These are phyloP conservation scores for Geotrichum bryndzae DNA, from an alignment of 1,139 yeast genomes.

Conservation along the genomic window DNA sequence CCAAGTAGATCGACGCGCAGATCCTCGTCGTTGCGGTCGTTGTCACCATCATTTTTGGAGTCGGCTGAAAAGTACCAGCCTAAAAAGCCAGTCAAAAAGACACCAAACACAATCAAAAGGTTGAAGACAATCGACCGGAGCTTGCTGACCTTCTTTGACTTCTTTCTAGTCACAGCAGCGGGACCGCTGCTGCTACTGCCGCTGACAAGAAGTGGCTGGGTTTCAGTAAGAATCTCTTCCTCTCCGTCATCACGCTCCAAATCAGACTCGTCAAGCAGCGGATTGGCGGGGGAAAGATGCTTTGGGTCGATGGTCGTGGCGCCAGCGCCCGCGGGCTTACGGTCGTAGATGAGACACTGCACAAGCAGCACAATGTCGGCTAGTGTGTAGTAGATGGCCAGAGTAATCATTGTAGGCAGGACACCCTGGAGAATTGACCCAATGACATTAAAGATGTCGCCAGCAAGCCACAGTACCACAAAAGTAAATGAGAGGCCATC, in stretches of 20 bases:
- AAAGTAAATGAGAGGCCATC: conserved; percentile 82
- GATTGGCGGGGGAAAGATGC: conserved; percentile 86
- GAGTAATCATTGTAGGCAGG: conserved; percentile 77
- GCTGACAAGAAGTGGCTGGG: background rate
- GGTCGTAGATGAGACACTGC: conserved; percentile 71
- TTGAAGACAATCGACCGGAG: conserved; percentile 42
- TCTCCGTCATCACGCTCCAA: conserved; percentile 30
- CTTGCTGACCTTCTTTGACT: background rate
- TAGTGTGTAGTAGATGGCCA: conserved; percentile 84
- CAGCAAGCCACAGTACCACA: conserved; percentile 80
- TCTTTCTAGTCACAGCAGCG: background rate
- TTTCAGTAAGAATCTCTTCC: conserved; percentile 16
- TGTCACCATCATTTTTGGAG: conserved; percentile 22
- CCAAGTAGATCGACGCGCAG: conserved; percentile 67
- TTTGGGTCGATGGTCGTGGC: conserved; percentile 58
- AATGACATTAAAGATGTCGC: conserved; percentile 84
- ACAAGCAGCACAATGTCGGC: conserved; percentile 79
- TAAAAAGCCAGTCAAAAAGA: conserved; percentile 68
- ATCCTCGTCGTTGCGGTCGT: conserved; percentile 34
- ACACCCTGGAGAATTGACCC: conserved; percentile 87
- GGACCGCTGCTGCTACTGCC: background rate
- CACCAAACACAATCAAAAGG: conserved; percentile 58
- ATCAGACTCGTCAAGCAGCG: conserved; percentile 63
- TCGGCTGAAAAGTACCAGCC: conserved; percentile 68
- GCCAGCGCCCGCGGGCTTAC: conserved; percentile 41